Conservation (phyloP, 2,329 filamentous ascomycete genomes). For the Myriosclerotinia duriaeana region DNA sequence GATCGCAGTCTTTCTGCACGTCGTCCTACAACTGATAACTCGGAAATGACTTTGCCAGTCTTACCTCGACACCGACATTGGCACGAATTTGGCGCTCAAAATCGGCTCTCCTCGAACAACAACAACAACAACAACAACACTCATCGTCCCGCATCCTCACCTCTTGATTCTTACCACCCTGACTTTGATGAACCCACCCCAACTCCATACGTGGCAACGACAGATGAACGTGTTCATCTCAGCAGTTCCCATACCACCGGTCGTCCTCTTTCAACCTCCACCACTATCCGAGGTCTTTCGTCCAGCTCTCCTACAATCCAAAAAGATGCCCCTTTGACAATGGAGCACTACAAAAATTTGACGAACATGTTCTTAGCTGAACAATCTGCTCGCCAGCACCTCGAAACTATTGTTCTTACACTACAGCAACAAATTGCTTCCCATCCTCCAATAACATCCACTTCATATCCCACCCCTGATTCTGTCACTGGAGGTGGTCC, state of each 20-base stretch:
- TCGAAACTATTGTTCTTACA: constrained; percentile 57
- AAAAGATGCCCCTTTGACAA: constrained; percentile 38
- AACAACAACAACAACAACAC: constrained; percentile 32
- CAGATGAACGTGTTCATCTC: constrained; percentile 22
- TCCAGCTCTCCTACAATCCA: constrained; percentile 36
- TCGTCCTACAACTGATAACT: constrained; percentile 32
- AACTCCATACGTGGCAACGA: constrained; percentile 20
- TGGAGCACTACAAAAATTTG: constrained; percentile 52
- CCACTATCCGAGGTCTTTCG: constrained; percentile 37
- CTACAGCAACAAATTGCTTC: constrained; percentile 42
- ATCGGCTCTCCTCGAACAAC: constrained; percentile 31
- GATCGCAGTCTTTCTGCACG: constrained; percentile 28
- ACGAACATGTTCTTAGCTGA: constrained; percentile 56
- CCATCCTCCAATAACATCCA: constrained; percentile 19
- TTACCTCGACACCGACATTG: constrained; percentile 28
- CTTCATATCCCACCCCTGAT: constrained; percentile 27
- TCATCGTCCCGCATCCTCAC: constrained; percentile 35
- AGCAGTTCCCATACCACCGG: constrained; percentile 24
- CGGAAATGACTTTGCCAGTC: constrained; percentile 35
- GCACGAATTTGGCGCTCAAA: constrained; percentile 25
- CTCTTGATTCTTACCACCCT: constrained; percentile 33
- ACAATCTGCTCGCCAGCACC: constrained; percentile 53
- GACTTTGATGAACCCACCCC: constrained; percentile 31
- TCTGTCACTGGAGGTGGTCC: constrained; percentile 13
- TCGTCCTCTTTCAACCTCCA: constrained; percentile 40